Base-by-base conservation (phyloP, 1,139 yeast genomes). In the Zygotorulaspora mrakii region DNA sequence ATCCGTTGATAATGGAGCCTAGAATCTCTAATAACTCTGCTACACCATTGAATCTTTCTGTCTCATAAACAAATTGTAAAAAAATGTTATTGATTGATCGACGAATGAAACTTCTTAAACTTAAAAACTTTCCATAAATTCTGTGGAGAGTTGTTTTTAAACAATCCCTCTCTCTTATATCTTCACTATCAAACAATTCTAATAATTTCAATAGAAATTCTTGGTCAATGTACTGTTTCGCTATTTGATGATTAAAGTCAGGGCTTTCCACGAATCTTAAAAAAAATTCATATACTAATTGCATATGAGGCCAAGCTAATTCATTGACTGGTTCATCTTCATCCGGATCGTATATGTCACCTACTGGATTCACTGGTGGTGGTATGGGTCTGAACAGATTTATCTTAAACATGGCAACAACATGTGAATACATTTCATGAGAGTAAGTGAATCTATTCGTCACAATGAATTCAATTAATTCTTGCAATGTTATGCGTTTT, bases 281-380 rank as follows among this genome's bases (percentile, higher is more conserved):
- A 61, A 91, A 91, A 58, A 91, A 87, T 62, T 91, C 97, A 67
- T 94, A 91, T 31, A 89, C 95, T 31, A 89, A 77, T 65, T 87
- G 95, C 96, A 94, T 91, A 63, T 91, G 99, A 3, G 98, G 96
- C 99, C 99, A 91, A 4, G 97, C 91, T 47, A 91, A 78, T 61
- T 94, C 98, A 57, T 80, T 79, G 30, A 91, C 95, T 1, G 97
- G 97, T 65, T 91, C 99, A 66, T 91, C 98, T 67, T 91, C 99
- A 67, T 91, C 98, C 0, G 99, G 98, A 57, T 94, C 98, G 63
- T 77, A 94, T 20, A 91, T 75, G 48, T 94, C 98, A 26, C 98
- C 98, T 29, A 89, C 76, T 3, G 97, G 97, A 62, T 94, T 91
- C 31, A 89, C 95, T 1, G 97, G 97, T 1, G 99, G 98, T 3